Evolutionary conservation across 345 rosid species (phyloP).

Genomic region (Pelargonium nanum): DNA sequence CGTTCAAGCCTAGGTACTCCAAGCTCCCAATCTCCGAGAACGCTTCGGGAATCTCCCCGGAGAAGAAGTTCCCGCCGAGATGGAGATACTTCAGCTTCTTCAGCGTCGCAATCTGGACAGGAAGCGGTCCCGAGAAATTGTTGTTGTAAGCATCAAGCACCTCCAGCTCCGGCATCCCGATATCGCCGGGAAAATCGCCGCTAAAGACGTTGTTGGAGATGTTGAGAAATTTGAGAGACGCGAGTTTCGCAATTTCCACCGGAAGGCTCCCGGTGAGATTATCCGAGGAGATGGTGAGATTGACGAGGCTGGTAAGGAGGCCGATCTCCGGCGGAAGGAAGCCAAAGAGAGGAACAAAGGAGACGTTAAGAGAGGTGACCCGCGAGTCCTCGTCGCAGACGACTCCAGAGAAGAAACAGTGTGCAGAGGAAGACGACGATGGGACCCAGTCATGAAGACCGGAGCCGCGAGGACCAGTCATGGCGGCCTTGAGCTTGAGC

Average conservation of each 20-base stretch:
- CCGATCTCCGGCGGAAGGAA: constrained; percentile 66
- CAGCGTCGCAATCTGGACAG: constrained; percentile 34
- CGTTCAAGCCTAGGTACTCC: constrained; percentile 59
- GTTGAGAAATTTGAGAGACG: constrained; percentile 46
- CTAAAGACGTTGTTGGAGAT: constrained; percentile 47
- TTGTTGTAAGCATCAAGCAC: constrained; percentile 60
- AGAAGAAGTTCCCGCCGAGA: constrained; percentile 72
- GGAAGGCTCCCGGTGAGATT: constrained; percentile 60
- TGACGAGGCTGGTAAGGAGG: constrained; percentile 38
- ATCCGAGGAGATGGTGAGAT: constrained; percentile 38
- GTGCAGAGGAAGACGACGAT: constrained; percentile 35
- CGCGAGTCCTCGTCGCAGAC: constrained; percentile 39
- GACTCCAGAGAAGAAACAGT: constrained; percentile 79
- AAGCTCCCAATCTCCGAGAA: constrained; percentile 57
- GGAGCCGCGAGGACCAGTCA: constrained; percentile 38
- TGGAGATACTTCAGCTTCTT: constrained; percentile 45
- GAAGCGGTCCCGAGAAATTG: constrained; percentile 48
- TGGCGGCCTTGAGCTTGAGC: constrained; percentile 50
- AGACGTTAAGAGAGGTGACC: constrained; percentile 52
- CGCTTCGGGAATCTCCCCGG: constrained; percentile 58
- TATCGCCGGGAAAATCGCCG: constrained; percentile 51
- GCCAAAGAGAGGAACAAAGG: constrained; percentile 41
- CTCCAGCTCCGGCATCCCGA: constrained; percentile 51
- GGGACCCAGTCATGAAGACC: constrained; percentile 62
- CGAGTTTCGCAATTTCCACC: constrained; percentile 39